Evolutionary conservation across 176 grass and related monocot genomes (phyloP).

Genomic region (Melocanna baccifera): DNA sequence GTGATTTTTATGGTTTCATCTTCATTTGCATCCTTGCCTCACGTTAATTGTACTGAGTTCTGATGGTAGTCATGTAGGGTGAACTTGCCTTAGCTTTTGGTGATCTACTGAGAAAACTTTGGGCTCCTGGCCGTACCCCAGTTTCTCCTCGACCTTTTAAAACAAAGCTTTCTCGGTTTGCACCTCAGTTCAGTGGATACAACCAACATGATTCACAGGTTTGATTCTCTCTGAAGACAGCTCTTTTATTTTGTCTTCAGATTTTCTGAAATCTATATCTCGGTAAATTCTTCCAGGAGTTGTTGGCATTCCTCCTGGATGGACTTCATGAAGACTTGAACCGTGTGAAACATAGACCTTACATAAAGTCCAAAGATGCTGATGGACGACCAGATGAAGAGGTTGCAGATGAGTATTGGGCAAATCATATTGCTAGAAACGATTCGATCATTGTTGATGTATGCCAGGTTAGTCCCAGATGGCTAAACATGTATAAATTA

Average conservation of each 20-base stretch:
- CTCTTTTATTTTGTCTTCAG: not conserved
- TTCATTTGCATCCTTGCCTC: constrained; percentile 15
- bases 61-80: constrained; percentile 96
- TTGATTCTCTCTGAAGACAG: constrained; percentile 15
- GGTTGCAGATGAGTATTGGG: constrained; percentile 94
- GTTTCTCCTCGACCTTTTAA: constrained; percentile 94
- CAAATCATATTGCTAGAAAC: constrained; percentile 97
- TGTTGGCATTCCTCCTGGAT: constrained; percentile 95
- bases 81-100: constrained; percentile 99
- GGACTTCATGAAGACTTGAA: constrained; percentile 99
- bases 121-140: constrained; percentile 82
- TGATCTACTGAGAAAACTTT: constrained; percentile 92
- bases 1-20: constrained; percentile 12
- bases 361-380: constrained; percentile 81
- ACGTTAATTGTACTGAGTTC: constrained; percentile 67
- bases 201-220: constrained; percentile 99
- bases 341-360: constrained; percentile 92
- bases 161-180: constrained; percentile 90
- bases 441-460: constrained; percentile 99
- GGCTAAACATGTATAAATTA: not conserved
- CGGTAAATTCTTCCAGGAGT: constrained; percentile 51
- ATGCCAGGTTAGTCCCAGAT: constrained; percentile 71
- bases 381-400: constrained; percentile 98
- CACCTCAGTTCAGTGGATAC: constrained; percentile 96
- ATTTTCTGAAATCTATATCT: constrained; percentile 24